Evolutionary conservation across 2,329 filamentous ascomycete genomes (phyloP), one percentile per base, ranked within the genome.

Genomic region (Helicocarpus griseus): DNA sequence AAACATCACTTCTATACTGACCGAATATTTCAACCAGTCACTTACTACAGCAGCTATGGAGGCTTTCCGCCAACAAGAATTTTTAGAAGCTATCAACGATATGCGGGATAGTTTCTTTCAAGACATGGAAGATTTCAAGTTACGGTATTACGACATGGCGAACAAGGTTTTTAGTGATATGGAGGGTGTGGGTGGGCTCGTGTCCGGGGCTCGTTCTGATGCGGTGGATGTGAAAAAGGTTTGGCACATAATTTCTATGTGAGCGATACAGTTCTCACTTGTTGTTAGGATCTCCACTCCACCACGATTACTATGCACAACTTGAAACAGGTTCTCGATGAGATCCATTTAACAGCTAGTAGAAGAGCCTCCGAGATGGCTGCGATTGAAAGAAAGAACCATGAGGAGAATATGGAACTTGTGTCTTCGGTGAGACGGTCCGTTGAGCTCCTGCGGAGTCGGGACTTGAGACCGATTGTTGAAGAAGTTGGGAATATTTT

Each of bases 1-100:
- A 1, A 60, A 69, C 28, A 66, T 65, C 29, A 68, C 64, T 7
- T 56, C 61, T 1, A 68, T 66, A 31, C 57, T 73, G 9, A 65
- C 63, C 14, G 51, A 59, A 5, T 67, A 64, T 0, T 60, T 74
- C 1, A 62, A 65, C 7, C 61, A 64, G 47, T 63, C 68, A 7
- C 48, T 73, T 9, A 56, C 54, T 5, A 57, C 63, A 44, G 63
- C 68, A 4, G 60, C 60, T 40, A 50, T 59, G 14, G 63, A 66
- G 29, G 57, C 65, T 38, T 47, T 49, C 4, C 56, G 62, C n/a
- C 64, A 71, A 8, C 58, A 57, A 49, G 56, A 52, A 14, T 74
- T 74, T 52, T 46, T 65, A 19, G 54, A 65, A 26, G 53, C 60
- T 8, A 58, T 66, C 5, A 57, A 65, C 11, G 49, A 48, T 1